Evolutionary conservation across 164 flowering plant species (phyloP), one percentile per base, ranked within the genome.

Genomic region (Cinnamomum chago): DNA sequence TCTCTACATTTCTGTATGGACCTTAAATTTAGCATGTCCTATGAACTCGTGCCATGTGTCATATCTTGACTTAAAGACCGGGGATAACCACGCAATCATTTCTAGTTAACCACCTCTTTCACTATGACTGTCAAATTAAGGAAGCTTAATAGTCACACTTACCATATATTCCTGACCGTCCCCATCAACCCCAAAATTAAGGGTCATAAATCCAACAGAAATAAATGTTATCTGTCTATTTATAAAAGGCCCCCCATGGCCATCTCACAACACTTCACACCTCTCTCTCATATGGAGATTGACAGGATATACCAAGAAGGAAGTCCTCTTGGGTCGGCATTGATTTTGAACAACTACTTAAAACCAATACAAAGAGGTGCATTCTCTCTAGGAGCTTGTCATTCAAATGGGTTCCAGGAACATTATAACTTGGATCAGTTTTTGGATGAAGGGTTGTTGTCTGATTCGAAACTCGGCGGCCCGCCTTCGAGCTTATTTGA

Each of bases 381-480:
- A 22, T 77, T 85, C 55, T 72, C 77, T 70, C 67, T 81, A 9
- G 87, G 77, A 52, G 33, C 62, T 23, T 47, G 55, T 23, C 64
- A 77, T 76, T 69, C 78, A 78, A 1, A 83, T 79, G 82, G 87
- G 71, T 72, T 22, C 79, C n/a, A 79, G 15, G 80, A 84, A 65
- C 73, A 76, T 35, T 76, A 80, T 66, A 74, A 82, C 71, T 78
- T 79, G 50, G 86, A 85, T 72, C 88, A 80, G 27, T 68, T 81
- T 75, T 67, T 75, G 15, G 51, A 62, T 22, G 69, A 77, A 64
- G 84, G 80, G 70, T 76, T 81, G 20, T 74, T 79, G 0, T 73
- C 77, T 20, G 81, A 79, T 51, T 81, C 79, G 1, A 72, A 76
- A 4, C 71, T 71, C n/a, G 78, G 80, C 23, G 33, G 64, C 15